Evolutionary conservation across 345 rosid genomes (phyloP).

Genomic region (Garcia nutans): DNA sequence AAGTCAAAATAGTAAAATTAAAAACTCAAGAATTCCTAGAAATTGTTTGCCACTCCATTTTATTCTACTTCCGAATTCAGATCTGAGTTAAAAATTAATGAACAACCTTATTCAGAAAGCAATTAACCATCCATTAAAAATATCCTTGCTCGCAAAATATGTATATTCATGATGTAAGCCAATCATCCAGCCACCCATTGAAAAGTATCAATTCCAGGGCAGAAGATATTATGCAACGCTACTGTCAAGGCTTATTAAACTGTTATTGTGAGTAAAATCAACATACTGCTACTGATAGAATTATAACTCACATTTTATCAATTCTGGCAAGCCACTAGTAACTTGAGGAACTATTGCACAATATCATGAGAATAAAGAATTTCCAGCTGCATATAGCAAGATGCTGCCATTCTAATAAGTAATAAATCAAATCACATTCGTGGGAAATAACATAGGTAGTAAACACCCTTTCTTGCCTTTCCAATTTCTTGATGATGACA

Average conservation of each 20-base stretch:
- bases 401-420: background rate
- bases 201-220: background rate
- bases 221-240: background rate
- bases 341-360: background rate
- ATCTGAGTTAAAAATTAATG: background rate
- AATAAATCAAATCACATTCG: background rate
- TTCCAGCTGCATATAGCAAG: background rate
- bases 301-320: background rate
- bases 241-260: background rate
- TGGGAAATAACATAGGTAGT: background rate
- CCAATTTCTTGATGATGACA: background rate
- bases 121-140: background rate
- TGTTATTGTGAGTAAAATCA: background rate
- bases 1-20: background rate
- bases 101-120: background rate
- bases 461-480: background rate
- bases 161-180: background rate
- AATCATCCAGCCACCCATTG: background rate
- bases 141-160: background rate
- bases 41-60: background rate
- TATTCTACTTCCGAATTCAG: background rate
- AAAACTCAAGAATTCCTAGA: background rate
- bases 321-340: background rate
- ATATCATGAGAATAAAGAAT: conserved; percentile 3
- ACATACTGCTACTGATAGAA: background rate